Conservation (phyloP, 2,329 filamentous ascomycete genomes). For the Fusarium caatingaense region DNA sequence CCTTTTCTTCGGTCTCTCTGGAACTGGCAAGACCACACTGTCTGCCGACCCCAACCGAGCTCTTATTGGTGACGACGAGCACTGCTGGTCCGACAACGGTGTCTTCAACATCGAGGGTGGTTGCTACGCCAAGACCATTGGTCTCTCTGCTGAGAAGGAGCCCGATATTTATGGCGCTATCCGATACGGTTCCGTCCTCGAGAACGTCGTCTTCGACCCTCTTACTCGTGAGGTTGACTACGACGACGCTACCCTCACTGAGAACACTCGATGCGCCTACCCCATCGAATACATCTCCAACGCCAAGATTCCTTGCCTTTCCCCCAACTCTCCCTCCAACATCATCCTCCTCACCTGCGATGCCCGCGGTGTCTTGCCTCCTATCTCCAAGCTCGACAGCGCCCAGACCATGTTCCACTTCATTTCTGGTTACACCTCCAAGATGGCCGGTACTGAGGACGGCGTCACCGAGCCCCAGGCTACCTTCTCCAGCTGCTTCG, state of each 20-base stretch:
- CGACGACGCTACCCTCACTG: conserved; percentile 92
- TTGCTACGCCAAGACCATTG: conserved; percentile 99
- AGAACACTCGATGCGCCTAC: conserved; percentile 98
- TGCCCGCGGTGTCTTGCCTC: conserved; percentile 94
- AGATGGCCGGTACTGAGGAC: conserved; percentile 99
- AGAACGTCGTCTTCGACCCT: conserved; percentile 98
- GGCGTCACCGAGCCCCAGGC: conserved; percentile 97
- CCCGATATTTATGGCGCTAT: conserved; percentile 97
- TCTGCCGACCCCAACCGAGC: conserved; percentile 97
- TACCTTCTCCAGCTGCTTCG: conserved; percentile 99
- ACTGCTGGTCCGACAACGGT: conserved; percentile 97
- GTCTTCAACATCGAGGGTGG: conserved; percentile 99
- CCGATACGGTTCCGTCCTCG: conserved; percentile 94
- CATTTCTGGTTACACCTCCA: conserved; percentile 99
- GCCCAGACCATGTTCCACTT: conserved; percentile 99
- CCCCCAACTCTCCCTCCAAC: conserved; percentile 89
- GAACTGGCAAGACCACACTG: conserved; percentile 98
- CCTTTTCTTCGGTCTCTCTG: conserved; percentile 98
- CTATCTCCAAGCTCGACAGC: conserved; percentile 95
- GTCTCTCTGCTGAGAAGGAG: conserved; percentile 97
- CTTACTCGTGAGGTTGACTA: conserved; percentile 92
- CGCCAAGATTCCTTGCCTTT: conserved; percentile 97
- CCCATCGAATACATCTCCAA: conserved; percentile 99
- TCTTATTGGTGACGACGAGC: conserved; percentile 98
- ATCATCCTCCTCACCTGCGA: conserved; percentile 99